These are phyloP conservation scores for Schwanniomyces sp. DNA, from an alignment of 805 yeast species.

Conservation along the genomic window DNA sequence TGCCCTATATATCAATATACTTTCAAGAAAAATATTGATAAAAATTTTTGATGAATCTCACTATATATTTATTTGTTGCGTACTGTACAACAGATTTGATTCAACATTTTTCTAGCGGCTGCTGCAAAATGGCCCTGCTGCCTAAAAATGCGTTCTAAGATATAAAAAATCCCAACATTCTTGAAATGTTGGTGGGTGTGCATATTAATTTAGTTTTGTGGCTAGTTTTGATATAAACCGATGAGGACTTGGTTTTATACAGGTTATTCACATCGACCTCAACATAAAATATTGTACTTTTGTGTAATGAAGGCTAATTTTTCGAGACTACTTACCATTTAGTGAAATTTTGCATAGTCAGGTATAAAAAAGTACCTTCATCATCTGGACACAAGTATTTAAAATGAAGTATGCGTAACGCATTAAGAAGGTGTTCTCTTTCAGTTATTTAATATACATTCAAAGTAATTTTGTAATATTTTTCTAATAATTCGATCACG, in stretches of 20 bases:
- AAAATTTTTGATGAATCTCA: background rate
- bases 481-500: no score
- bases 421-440: no score
- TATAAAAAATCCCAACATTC: background rate
- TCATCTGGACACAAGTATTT: no score
- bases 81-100: background rate
- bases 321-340: no score
- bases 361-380: no score
- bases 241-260: no score
- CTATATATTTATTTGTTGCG: constrained; percentile 1
- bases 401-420: no score
- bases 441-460: no score
- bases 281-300: no score
- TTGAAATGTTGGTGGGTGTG: background rate
- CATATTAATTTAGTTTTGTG: background rate
- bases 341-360: no score
- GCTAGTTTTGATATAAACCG: background rate
- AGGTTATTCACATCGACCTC: no score
- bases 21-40: background rate
- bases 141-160: background rate
- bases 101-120: background rate
- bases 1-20: background rate
- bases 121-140: background rate
- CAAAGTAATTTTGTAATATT: background rate
- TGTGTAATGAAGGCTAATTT: no score